These are phyloP conservation scores for Solanum sejunctum DNA, from an alignment of 257 asterid species.

Conservation along the genomic window DNA sequence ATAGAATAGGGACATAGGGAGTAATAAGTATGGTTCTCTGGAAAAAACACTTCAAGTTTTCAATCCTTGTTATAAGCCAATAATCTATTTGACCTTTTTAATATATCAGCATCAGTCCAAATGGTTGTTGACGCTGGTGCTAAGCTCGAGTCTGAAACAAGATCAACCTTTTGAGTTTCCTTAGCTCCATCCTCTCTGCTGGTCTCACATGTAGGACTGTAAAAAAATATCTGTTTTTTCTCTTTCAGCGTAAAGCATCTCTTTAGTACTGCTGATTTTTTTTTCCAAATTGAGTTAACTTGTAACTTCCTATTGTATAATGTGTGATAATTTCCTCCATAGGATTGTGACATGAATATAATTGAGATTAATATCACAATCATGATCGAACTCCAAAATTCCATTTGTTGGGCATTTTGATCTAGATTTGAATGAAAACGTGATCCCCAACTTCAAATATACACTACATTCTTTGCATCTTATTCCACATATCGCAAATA, in stretches of 20 bases:
- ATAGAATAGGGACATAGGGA: neutral
- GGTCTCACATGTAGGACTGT: neutral
- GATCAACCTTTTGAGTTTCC: neutral
- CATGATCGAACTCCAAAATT: neutral
- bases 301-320: neutral
- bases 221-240: neutral
- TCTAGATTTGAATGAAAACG: neutral
- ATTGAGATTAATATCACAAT: neutral
- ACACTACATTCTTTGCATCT: neutral
- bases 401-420: neutral
- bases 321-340: neutral
- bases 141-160: neutral
- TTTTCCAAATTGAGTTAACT: neutral
- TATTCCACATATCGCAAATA: neutral
- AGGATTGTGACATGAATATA: neutral
- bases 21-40: neutral
- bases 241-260: neutral
- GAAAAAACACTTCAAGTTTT: neutral
- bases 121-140: neutral
- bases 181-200: neutral
- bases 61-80: neutral
- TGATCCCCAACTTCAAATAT: neutral
- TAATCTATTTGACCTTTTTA: neutral
- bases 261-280: neutral
- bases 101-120: neutral